Base-by-base conservation (phyloP, 768 basidiomycete species). In the Kwoniella heveanensis region DNA sequence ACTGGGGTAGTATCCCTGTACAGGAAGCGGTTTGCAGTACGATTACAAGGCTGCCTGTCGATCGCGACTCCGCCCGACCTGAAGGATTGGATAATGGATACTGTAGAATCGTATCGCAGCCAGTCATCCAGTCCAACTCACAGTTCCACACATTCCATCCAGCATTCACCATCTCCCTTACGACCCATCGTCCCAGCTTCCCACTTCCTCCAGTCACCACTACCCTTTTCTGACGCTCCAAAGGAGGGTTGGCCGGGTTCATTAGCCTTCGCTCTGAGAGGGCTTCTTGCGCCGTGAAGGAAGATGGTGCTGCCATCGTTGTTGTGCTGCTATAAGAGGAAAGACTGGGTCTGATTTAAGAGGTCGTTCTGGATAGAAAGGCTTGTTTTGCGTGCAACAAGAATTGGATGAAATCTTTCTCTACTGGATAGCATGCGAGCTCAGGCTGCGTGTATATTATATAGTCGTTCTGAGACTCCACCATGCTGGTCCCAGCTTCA, bases 161-260 rank as follows among this genome's bases (percentile, higher is more conserved):
- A 56, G 72, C 70, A 50, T 75, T 68, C 6, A 72, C 71, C 73
- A 75, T 72, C 60, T 75, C 73, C 27, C 69, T 64, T 1, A 75
- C 70, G 19, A 75, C 65, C 68, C 70, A 75, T 67, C 73, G 32
- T n/a, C 73, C 73, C 39, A 71, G 47, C 30, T 68, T 72, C 12
- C 70, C 73, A 2, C 64, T 68, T 10, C 71, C 71, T n/a, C 73
- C 73, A 1, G 73, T 75, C 19, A 75, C 67, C 7, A 72, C 56
- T 9, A 75, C 73, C 19, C 69, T 54, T 61, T 72, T 75, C 63
- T 72, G 66, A n/a, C 55, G 50, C 49, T 60, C 17, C 1, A 54
- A 57, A 25, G 56, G 24, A 25, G 67, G 67, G 25, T 52, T 39
- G 22, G 44, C 57, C 6, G 64, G 66, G 51, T 65, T 68, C 49